These are phyloP conservation scores for Diplodia mutila DNA, from an alignment of 2,329 filamentous ascomycete species.

Conservation along the genomic window DNA sequence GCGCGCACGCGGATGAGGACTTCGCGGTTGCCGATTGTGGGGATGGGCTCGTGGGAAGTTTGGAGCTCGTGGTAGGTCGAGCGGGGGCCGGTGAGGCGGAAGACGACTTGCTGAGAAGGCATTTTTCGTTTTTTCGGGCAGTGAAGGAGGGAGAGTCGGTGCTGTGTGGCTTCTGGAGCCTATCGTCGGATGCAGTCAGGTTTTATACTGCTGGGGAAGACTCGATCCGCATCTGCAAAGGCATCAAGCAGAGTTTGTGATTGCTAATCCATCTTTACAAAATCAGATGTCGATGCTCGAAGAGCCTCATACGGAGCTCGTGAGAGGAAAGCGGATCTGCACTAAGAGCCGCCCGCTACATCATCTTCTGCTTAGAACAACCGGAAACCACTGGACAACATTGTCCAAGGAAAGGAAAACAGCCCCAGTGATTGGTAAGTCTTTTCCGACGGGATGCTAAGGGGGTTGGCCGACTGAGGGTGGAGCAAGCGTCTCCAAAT, in stretches of 20 bases:
- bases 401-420: not conserved
- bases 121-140: not conserved
- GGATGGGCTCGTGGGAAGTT: not conserved
- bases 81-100: not conserved
- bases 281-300: not conserved
- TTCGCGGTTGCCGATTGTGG: conserved; percentile 26
- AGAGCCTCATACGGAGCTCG: not conserved
- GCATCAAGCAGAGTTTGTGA: not conserved
- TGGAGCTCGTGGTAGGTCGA: not conserved
- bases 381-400: not conserved
- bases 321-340: not conserved
- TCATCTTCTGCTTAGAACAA: not conserved
- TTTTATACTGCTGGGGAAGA: not conserved
- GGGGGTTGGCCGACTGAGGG: not conserved
- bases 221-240: too few species aligned
- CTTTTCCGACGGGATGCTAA: not conserved
- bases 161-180: too few species aligned
- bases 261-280: conserved; percentile 1
- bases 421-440: not conserved
- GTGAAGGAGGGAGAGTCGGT: too few species aligned
- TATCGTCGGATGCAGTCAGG: not conserved
- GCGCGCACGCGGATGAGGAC: conserved; percentile 27
- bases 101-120: conserved; percentile 6
- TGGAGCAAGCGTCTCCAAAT: not conserved
- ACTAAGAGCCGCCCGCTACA: not conserved